phyloP scores from a whole-genome alignment of 2,329 filamentous ascomycete species.

The Phaeosphaeriaceae sp. region DNA sequence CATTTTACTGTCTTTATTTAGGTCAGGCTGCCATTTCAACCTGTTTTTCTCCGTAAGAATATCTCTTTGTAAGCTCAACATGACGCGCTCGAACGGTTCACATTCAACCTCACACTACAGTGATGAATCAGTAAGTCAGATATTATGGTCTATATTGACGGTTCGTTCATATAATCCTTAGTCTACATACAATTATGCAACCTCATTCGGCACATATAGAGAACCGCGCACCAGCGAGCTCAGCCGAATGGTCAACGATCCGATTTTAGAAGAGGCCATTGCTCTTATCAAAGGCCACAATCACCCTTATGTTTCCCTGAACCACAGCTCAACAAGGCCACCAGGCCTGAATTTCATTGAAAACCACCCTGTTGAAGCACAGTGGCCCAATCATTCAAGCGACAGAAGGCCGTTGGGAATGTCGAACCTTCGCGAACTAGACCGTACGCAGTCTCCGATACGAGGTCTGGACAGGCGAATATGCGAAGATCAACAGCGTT shows the following conservation, averaged over 20 bases:
- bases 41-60: no score
- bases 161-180: not conserved
- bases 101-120: not conserved
- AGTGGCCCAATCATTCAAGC: not conserved
- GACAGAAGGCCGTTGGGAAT: not conserved
- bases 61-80: no score
- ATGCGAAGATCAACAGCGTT: not conserved
- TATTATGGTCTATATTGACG: not conserved
- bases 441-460: not conserved
- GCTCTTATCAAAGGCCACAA: not conserved
- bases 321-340: not conserved
- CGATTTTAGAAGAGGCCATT: not conserved
- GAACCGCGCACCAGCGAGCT: not conserved
- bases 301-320: not conserved
- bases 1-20: no score
- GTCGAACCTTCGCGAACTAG: constrained; percentile 1
- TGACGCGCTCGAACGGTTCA: not conserved
- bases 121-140: not conserved
- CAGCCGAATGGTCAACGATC: not conserved
- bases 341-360: not conserved
- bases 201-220: not conserved
- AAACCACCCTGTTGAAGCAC: not conserved
- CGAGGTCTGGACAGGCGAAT: not conserved
- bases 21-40: no score
- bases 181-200: not conserved